Evolutionary conservation across 768 basidiomycete genomes (phyloP).

Genomic region (Dendrothele bispora): DNA sequence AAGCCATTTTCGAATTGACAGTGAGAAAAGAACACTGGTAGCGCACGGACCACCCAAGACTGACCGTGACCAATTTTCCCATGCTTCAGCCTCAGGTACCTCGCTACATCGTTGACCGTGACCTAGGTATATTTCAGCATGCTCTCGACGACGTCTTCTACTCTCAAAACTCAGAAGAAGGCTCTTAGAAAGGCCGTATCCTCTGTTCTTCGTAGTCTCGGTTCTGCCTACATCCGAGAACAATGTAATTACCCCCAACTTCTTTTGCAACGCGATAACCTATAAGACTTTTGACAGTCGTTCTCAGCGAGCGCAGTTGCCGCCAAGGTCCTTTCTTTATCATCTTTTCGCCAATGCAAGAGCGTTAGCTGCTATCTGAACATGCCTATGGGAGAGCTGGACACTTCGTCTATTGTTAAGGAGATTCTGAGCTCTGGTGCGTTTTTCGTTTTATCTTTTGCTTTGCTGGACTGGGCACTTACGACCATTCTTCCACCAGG

Average conservation of each 20-base stretch:
- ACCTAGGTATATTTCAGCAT: too few relatives aligned
- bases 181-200: slow-evolving; percentile 52
- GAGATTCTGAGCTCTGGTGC: slow-evolving; percentile 57
- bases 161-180: slow-evolving; percentile 50
- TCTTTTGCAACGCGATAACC: slow-evolving; percentile 1
- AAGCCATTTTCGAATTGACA: too few relatives aligned
- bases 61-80: too few relatives aligned
- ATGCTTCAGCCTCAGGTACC: too few relatives aligned
- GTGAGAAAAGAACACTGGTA: too few relatives aligned
- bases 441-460: slow-evolving; percentile 15
- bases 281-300: slow-evolving; percentile 7
- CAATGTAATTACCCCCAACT: slow-evolving; percentile 53
- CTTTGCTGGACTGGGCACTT: background rate
- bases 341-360: slow-evolving; percentile 48
- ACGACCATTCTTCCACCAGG: slow-evolving; percentile 33
- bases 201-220: slow-evolving; percentile 42
- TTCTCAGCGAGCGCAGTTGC: slow-evolving; percentile 46
- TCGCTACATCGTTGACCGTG: too few relatives aligned
- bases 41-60: too few relatives aligned
- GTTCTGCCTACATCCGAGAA: slow-evolving; percentile 43
- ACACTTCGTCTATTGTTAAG: slow-evolving; percentile 53
- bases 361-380: slow-evolving; percentile 75
- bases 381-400: slow-evolving; percentile 73
- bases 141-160: slow-evolving; percentile 5
- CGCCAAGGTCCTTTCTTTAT: slow-evolving; percentile 45